Conservation (phyloP, 2,329 filamentous ascomycete species). For the Tolypocladium amazonense region DNA sequence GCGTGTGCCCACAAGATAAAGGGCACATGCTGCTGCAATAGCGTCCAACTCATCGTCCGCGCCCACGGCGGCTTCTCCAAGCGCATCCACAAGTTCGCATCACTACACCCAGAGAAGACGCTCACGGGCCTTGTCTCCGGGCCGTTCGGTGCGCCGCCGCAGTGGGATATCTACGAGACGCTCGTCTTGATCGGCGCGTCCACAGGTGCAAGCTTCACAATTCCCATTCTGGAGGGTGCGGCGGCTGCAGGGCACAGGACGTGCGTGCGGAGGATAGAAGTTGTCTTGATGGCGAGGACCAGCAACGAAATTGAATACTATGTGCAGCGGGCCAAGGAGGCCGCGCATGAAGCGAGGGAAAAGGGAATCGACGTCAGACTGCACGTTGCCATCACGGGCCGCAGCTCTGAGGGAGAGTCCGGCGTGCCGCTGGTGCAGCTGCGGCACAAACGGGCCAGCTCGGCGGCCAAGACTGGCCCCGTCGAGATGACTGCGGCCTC, state of each 20-base stretch:
- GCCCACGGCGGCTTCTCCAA: slow-evolving; percentile 47
- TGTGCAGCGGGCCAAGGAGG: slow-evolving; percentile 34
- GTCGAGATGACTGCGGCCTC: not conserved
- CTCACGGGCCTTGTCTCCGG: slow-evolving; percentile 37
- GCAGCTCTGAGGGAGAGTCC: not conserved
- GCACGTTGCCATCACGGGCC: slow-evolving; percentile 42
- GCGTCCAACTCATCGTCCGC: slow-evolving; percentile 47
- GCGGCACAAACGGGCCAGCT: not conserved
- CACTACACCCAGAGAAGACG: slow-evolving; percentile 19
- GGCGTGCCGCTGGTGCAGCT: slow-evolving; percentile 2
- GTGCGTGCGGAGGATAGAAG: slow-evolving; percentile 42
- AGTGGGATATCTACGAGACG: slow-evolving; percentile 49
- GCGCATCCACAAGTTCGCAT: slow-evolving; percentile 36
- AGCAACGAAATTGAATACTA: slow-evolving; percentile 47
- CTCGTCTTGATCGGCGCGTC: slow-evolving; percentile 50
- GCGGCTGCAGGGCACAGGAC: slow-evolving; percentile 27
- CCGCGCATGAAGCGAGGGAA: slow-evolving; percentile 25
- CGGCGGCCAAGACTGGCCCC: not conserved
- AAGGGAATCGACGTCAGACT: slow-evolving; percentile 39
- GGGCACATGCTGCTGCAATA: slow-evolving; percentile 45
- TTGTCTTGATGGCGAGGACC: slow-evolving; percentile 40
- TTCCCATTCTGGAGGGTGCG: slow-evolving; percentile 48
- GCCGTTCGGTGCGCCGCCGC: slow-evolving; percentile 44
- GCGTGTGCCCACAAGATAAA: slow-evolving; percentile 41
- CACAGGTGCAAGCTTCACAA: slow-evolving; percentile 50